phyloP scores from a whole-genome alignment of 2,329 filamentous ascomycete species.

The Geosmithia flava region DNA sequence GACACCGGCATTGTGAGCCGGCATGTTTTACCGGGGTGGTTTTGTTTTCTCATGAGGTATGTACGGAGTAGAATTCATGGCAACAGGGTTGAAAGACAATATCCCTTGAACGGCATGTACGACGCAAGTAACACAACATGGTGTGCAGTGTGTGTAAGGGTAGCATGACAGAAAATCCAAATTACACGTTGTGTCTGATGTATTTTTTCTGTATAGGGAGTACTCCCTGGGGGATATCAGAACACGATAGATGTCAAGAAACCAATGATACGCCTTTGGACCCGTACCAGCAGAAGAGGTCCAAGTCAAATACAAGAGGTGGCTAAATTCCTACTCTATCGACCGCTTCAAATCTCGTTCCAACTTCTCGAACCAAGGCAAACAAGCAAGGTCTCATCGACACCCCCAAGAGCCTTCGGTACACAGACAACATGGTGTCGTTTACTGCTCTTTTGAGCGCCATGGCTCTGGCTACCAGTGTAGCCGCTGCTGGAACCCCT shows the following conservation, averaged over 20 bases:
- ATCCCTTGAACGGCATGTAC: not conserved
- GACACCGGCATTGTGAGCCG: too few relatives aligned
- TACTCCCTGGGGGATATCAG: too few relatives aligned
- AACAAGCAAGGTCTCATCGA: too few relatives aligned
- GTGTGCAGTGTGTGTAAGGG: not conserved
- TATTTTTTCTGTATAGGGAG: not conserved
- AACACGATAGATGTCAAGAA: not conserved
- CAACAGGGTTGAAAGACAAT: not conserved
- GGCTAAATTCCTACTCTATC: not conserved
- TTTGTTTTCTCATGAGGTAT: too few relatives aligned
- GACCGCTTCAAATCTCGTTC: not conserved
- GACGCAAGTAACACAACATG: not conserved
- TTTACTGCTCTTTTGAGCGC: not conserved
- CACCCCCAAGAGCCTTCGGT: too few relatives aligned
- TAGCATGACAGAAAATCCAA: not conserved
- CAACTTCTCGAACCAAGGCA: too few relatives aligned
- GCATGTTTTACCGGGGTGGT: too few relatives aligned
- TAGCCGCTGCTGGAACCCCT: constrained; percentile 1
- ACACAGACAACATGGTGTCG: constrained; percentile 3
- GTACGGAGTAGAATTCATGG: not conserved
- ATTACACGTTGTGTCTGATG: not conserved
- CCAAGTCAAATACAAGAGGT: not conserved
- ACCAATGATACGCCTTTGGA: not conserved
- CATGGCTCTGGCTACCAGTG: constrained; percentile 2
- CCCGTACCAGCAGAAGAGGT: not conserved